These are phyloP conservation scores for Daldinia eschscholtzii DNA, from an alignment of 2,329 filamentous ascomycete species.

Conservation along the genomic window DNA sequence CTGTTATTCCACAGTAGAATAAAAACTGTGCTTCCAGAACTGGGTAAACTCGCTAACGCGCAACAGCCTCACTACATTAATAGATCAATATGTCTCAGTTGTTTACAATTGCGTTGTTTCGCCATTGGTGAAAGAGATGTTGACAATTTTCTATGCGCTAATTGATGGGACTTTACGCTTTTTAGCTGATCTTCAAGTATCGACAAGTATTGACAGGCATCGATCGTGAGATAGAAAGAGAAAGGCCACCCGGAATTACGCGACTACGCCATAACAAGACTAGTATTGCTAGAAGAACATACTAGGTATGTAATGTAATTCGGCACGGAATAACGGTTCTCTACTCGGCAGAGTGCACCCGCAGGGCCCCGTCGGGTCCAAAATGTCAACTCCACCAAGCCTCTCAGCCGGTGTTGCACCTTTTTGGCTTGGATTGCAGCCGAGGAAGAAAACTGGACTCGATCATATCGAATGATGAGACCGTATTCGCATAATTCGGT, in stretches of 20 bases:
- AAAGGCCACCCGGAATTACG: constrained; percentile 24
- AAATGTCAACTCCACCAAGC: constrained; percentile 19
- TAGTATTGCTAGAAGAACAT: not conserved
- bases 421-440: constrained; percentile 19
- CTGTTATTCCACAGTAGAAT: not conserved
- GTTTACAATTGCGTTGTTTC: constrained; percentile 13
- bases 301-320: not conserved
- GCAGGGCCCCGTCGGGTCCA: not conserved
- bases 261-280: constrained; percentile 11
- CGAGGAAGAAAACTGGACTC: constrained; percentile 33
- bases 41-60: not conserved
- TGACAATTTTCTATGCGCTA: not conserved
- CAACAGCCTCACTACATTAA: constrained; percentile 3
- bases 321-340: constrained; percentile 11
- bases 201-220: not conserved
- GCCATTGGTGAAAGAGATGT: constrained; percentile 12
- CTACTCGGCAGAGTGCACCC: constrained; percentile 10
- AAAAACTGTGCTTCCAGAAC: constrained; percentile 31
- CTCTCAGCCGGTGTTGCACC: constrained; percentile 19
- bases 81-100: constrained; percentile 8
- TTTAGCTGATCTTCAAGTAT: not conserved
- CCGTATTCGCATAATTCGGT: constrained; percentile 35
- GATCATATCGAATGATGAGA: constrained; percentile 29
- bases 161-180: constrained; percentile 10
- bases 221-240: not conserved